Evolutionary conservation across 176 grass and related monocot species (phyloP).

Genomic region (Rhynchospora breviuscula): DNA sequence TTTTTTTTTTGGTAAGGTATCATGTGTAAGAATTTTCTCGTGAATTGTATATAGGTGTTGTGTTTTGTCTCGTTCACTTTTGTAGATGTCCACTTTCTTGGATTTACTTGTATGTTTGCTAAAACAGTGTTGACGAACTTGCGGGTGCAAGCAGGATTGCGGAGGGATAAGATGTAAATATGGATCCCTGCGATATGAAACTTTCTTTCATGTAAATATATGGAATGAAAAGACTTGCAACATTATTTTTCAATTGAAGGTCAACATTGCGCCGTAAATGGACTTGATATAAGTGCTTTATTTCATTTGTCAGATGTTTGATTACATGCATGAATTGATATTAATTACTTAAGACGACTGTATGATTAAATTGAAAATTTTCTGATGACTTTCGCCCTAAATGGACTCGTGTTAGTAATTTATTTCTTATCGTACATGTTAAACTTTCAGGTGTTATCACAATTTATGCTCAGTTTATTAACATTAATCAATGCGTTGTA

Average conservation of each 20-base stretch:
- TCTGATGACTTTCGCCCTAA: no score
- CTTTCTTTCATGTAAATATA: background rate
- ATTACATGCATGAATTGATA: no score
- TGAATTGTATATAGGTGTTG: constrained; percentile 21
- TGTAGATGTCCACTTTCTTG: background rate
- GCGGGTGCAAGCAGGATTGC: background rate
- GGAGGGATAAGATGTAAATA: constrained; percentile 21
- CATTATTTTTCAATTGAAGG: background rate
- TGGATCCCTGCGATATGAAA: constrained; percentile 10
- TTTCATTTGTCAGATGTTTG: no score
- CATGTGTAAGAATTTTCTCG: background rate
- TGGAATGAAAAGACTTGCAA: background rate
- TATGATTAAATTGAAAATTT: no score
- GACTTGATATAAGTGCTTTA: background rate
- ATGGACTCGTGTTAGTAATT: no score
- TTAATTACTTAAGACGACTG: no score
- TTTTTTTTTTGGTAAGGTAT: background rate
- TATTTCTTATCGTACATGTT: no score
- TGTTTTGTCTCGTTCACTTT: background rate
- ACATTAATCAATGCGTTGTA: no score
- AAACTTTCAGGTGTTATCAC: no score
- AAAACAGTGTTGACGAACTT: background rate
- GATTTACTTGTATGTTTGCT: background rate
- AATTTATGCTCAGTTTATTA: no score
- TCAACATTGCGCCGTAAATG: no score